Base-by-base conservation (phyloP, 208 protist species). In the Trypanosoma conorhini region DNA sequence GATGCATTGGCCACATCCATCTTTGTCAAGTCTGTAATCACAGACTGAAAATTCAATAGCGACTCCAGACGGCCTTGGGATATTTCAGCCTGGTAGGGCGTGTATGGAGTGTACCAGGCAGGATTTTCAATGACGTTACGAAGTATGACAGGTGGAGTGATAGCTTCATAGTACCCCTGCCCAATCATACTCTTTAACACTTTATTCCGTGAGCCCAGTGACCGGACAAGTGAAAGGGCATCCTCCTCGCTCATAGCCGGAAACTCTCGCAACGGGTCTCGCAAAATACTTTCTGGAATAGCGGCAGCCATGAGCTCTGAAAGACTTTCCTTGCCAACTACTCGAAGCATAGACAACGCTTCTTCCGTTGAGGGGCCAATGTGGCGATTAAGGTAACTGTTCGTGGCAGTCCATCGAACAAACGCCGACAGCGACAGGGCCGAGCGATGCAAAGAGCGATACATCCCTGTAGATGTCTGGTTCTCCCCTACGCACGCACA, bases 31-130 rank as follows among this genome's bases (percentile, higher is more conserved):
- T 99, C 98, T 3, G 69, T 67, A 26, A 99, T 79, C 87, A 99
- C 95, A 3, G 97, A 98, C 82, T 99, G 98, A 74, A 97, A 99
- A 83, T 98, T 99, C 33, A 99, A 84, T 8, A 99, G 82, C 22
- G 94, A 96, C 84, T 99, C 98, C 0, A 99, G 82, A 56, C 98
- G 91, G 9, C 98, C 98, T 86, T 99, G 97, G 28, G 89, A 86
- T 40, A 99, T 97, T 67, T 98, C 96, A 8, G 96, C 89, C 79
- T 98, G 91, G 83, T 99, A 99, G 10, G 98, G 98, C 24, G 98
- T 99, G 83, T 99, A 99, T 38, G 97, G 97, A 10, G 98, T 99
- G 85, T 99, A 99, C 98, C 98, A 99, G 35, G 91, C 96, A 56
- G 98, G 98, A 72, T 99, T 99, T 84, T 99, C 97, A 66, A 99